These are phyloP conservation scores for Silene latifolia DNA, from an alignment of 148 eudicot genomes.

Conservation along the genomic window DNA sequence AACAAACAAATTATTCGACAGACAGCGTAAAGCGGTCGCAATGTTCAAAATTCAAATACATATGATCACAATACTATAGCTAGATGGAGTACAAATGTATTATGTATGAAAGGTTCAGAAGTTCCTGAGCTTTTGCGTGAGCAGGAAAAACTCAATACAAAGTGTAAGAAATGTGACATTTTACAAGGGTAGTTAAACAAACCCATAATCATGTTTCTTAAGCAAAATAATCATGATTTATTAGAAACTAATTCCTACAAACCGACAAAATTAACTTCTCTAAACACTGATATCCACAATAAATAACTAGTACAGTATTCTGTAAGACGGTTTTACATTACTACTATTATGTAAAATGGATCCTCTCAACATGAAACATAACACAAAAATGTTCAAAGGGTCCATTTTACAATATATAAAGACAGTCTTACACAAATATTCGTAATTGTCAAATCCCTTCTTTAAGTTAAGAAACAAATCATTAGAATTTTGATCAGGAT, in stretches of 20 bases:
- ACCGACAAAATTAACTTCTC: no score
- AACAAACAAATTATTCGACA: not conserved
- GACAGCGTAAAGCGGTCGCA: no score
- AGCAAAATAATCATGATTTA: not conserved
- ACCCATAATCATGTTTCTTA: conserved; percentile 2
- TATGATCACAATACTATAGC: no score
- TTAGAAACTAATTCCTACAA: no score
- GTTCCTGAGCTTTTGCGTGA: not conserved
- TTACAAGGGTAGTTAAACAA: not conserved
- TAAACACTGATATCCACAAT: no score
- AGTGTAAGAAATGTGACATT: not conserved
- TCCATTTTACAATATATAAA: no score
- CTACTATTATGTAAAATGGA: not conserved
- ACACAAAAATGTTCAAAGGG: not conserved
- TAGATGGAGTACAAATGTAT: not conserved
- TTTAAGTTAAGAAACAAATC: no score
- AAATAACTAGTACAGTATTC: no score
- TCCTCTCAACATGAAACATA: no score
- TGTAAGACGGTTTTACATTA: no score
- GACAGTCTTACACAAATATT: not conserved
- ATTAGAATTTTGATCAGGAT: conserved; percentile 4
- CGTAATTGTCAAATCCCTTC: not conserved
- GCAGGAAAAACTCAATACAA: conserved; percentile 11
- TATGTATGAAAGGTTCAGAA: conserved; percentile 1
- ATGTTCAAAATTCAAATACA: no score